Evolutionary conservation across 495 filamentous ascomycete genomes (phyloP), one percentile per base, ranked within the genome.

Genomic region (Daldinia decipiens): DNA sequence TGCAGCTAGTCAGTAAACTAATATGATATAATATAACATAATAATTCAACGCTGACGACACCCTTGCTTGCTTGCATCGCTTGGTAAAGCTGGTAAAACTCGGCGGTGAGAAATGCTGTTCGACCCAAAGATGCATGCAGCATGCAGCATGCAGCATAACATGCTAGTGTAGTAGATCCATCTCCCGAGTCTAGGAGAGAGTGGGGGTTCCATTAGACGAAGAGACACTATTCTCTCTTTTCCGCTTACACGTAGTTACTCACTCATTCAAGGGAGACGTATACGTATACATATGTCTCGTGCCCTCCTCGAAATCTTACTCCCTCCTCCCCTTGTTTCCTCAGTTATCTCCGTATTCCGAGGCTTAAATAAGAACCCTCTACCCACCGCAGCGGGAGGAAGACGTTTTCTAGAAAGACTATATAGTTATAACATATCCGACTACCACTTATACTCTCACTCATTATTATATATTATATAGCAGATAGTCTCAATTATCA

Each of bases 31-130:
- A 29, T 29, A 4, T 29, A 29, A 29, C 9, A 51, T 27, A 51
- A 26, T 51, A 58, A 59, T 62, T 59, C 51, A 59, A 59, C 59
- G 68, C 68, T 71, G 68, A 63, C 68, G 63, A 59, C 34, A 62
- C 63, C 68, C 63, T 64, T 67, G 64, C 63, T 64, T 67, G 64
- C 55, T 57, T 72, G 69, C 68, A 63, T 34, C 24, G 27, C 27
- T 60, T 65, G 59, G 47, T 68, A 55, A 61, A 64, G 34, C 56
- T 65, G 59, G 47, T 68, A 55, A 61, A 64, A 26, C 54, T 53
- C 40, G 50, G 69, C 69, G 69, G 69, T 72, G 69, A 67, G 53
- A 53, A 61, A 8, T 63, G 47, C 56, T 55, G 38, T 9, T 55
- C 56, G 43, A 55, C 56, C 47, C 47, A 34, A 43, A 31, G 17